Conservation (phyloP, 2,329 filamentous ascomycete genomes). For the Xylariomycetidae sp. region DNA sequence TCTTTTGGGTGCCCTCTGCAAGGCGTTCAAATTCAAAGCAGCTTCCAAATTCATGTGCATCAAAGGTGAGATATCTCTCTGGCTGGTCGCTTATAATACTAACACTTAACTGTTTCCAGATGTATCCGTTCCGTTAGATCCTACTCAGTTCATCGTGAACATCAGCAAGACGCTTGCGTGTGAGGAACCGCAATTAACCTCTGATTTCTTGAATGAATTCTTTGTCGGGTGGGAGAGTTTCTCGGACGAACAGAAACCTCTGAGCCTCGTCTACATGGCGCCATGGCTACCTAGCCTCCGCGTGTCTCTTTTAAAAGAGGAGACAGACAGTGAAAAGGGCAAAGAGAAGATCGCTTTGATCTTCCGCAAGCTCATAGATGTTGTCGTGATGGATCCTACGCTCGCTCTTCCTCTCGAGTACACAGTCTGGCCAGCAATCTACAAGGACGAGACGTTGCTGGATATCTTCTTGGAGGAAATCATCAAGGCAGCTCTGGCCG, state of each 20-base stretch:
- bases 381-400: constrained; percentile 56
- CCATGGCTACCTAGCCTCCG: constrained; percentile 63
- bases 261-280: constrained; percentile 66
- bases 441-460: constrained; percentile 59
- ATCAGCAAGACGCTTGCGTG: constrained; percentile 60
- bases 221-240: constrained; percentile 70
- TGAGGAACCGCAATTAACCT: constrained; percentile 62
- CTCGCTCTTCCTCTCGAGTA: constrained; percentile 60
- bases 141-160: constrained; percentile 59
- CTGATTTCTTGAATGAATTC: constrained; percentile 68
- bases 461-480: constrained; percentile 66
- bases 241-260: constrained; percentile 60
- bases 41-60: constrained; percentile 58
- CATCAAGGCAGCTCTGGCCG: constrained; percentile 56
- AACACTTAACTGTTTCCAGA: too few relatives aligned
- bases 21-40: constrained; percentile 62
- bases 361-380: constrained; percentile 63
- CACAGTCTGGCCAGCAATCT: constrained; percentile 60
- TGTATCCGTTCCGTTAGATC: constrained; percentile 58
- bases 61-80: constrained; percentile 52
- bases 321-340: constrained; percentile 60
- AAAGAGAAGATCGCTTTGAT: constrained; percentile 60
- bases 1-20: constrained; percentile 60
- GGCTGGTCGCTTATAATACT: too few relatives aligned
- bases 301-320: constrained; percentile 53